Evolutionary conservation across 148 eudicot genomes (phyloP).

Genomic region (Rheum nobile): DNA sequence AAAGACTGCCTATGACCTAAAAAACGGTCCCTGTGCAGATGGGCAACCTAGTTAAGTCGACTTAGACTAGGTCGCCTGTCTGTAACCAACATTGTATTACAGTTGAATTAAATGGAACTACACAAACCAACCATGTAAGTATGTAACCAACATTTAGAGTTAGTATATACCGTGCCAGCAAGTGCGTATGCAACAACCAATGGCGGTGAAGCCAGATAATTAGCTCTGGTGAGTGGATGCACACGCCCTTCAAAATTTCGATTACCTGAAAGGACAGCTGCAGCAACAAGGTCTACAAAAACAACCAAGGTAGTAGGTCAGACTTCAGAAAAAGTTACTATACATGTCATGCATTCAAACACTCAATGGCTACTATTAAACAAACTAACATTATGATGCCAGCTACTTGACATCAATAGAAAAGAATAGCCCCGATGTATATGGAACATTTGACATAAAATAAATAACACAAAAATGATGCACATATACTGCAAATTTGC

Average conservation of each 20-base stretch:
- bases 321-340: not conserved
- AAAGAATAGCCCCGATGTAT: not conserved
- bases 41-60: no score
- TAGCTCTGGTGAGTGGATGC: conserved; percentile 84
- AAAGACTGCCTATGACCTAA: no score
- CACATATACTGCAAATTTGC: not conserved
- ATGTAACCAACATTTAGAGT: not conserved
- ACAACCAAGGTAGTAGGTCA: not conserved
- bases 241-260: conserved; percentile 99
- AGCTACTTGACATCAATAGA: not conserved
- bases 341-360: not conserved
- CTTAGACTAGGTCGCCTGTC: no score
- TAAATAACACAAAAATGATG: not conserved
- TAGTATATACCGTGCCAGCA: conserved; percentile 82
- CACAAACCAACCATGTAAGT: not conserved
- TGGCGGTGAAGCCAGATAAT: conserved; percentile 50
- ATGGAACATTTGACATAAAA: not conserved
- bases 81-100: no score
- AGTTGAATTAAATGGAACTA: not conserved
- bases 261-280: conserved; percentile 98
- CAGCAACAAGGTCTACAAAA: conserved; percentile 66
- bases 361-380: not conserved
- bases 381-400: not conserved
- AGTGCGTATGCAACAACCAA: conserved; percentile 96
- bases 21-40: no score